Evolutionary conservation across 2,329 filamentous ascomycete species (phyloP), one percentile per base, ranked within the genome.

Genomic region (Stemphylium vesicarium): DNA sequence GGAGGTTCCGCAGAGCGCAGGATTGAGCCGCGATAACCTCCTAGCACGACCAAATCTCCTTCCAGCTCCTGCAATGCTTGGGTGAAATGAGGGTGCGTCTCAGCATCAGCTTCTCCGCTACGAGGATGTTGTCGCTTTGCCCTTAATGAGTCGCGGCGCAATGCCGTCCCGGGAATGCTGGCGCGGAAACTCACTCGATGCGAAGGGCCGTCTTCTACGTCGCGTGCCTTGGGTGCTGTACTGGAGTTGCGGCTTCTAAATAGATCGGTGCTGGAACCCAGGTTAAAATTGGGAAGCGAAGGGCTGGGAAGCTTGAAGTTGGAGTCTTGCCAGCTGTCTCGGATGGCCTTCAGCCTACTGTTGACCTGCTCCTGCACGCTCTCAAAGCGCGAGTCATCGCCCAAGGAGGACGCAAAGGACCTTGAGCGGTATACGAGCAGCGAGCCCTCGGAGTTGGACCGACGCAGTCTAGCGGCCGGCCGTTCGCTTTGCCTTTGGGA

Each of bases 21-120:
- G n/a, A 97, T 83, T 0, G 93, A 96, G 3, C 94, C 94, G 61
- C 94, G 84, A 70, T 97, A 96, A 12, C 94, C 94, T 16, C 94
- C 94, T 70, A 98, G 83, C 26, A 97, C 82, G 7, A 98, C 91
- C 7, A 98, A 74, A 69, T 98, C 94, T 0, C 94, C 93, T 0
- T 87, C 90, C 18, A 96, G 78, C 4, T 85, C 80, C 41, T 89
- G 86, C 41, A 96, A 70, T 1, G 85, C 86, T 53, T 81, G 75
- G 46, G 70, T 78, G 70, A 69, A 81, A 67, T 88, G 82, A 59
- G 86, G 72, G 66, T 80, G 76, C 57, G 79, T 63, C 70, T 77
- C 57, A 53, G 69, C 44, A 53, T 73, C 65, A 12, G 70, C 66
- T 7, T 64, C 38, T 13, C 50, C 50, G 12, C 54, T 54, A 18